These are phyloP conservation scores for Gremmenia infestans DNA, from an alignment of 2,329 filamentous ascomycete species.

Conservation along the genomic window DNA sequence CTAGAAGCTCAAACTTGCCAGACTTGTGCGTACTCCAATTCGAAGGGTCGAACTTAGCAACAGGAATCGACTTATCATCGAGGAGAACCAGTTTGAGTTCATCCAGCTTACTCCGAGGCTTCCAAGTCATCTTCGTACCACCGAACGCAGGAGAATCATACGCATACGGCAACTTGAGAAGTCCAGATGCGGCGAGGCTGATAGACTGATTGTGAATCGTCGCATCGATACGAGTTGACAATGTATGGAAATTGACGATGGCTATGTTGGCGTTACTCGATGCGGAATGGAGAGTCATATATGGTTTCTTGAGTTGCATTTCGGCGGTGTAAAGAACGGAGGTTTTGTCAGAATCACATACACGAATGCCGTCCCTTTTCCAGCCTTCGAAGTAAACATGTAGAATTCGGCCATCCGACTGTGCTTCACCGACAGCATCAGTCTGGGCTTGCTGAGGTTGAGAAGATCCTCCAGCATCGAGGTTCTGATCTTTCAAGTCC, in stretches of 20 bases:
- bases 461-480: not conserved
- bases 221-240: not conserved
- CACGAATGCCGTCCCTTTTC: not conserved
- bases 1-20: not conserved
- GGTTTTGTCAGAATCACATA: not conserved
- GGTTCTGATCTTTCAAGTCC: not conserved
- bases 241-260: not conserved
- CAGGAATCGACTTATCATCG: not conserved
- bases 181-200: not conserved
- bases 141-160: not conserved
- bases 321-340: not conserved
- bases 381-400: not conserved
- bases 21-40: not conserved
- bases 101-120: not conserved
- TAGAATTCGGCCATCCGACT: not conserved
- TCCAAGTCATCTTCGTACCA: not conserved
- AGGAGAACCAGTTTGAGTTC: not conserved
- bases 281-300: not conserved
- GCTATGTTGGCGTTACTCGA: not conserved
- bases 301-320: not conserved
- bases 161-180: not conserved
- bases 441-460: not conserved
- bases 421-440: not conserved
- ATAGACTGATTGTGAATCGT: not conserved
- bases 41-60: not conserved